Evolutionary conservation across 805 yeast species (phyloP).

Genomic region (Metschnikowia continentalis): DNA sequence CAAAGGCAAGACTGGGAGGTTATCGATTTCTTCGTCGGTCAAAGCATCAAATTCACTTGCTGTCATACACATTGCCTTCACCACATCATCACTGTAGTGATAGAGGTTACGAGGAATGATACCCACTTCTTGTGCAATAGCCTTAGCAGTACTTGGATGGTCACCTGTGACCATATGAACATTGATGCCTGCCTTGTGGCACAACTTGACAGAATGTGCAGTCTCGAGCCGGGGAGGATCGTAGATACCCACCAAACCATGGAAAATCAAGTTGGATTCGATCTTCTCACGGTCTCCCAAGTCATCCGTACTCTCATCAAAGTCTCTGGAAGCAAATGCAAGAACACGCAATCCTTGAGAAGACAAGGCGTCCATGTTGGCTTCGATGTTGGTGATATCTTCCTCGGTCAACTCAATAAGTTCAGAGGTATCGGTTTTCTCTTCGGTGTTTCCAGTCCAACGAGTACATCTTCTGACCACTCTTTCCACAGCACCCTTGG

Average conservation of each 20-base stretch:
- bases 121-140: conserved; percentile 22
- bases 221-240: conserved; percentile 21
- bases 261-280: conserved; percentile 18
- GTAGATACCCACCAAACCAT: conserved; percentile 21
- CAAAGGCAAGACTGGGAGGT: conserved; percentile 59
- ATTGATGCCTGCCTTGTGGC: conserved; percentile 20
- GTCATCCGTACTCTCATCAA: conserved; percentile 9
- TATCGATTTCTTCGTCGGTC: conserved; percentile 57
- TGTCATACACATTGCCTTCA: conserved; percentile 67
- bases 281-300: conserved; percentile 15
- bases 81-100: conserved; percentile 53
- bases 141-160: conserved; percentile 20
- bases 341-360: conserved; percentile 20
- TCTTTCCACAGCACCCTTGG: conserved; percentile 21
- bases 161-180: conserved; percentile 22
- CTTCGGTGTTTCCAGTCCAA: conserved; percentile 19
- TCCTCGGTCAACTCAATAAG: conserved; percentile 17
- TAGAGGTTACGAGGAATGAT: conserved; percentile 41
- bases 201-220: conserved; percentile 17
- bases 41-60: conserved; percentile 67
- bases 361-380: conserved; percentile 19
- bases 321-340: conserved; percentile 19
- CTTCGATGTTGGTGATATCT: conserved; percentile 13
- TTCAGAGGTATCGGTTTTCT: conserved; percentile 14
- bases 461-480: conserved; percentile 16